Conservation (phyloP, 768 basidiomycete species). For the Xerocomellus amylosporus region DNA sequence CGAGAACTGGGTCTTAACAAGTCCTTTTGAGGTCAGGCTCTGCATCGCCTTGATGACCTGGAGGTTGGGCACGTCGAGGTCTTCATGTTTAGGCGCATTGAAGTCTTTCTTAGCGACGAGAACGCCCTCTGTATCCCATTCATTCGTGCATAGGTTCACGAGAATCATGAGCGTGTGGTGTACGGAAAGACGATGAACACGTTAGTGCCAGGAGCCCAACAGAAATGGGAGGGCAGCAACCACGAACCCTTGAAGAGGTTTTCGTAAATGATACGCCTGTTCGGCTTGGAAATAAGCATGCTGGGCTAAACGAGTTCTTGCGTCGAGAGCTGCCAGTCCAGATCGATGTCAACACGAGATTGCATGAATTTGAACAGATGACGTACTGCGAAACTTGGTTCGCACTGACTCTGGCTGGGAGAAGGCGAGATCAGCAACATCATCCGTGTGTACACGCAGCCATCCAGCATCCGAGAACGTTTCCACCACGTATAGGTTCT, state of each 20-base stretch:
- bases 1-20: conserved; percentile 98
- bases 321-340: conserved; percentile 30
- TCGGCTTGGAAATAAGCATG: conserved; percentile 97
- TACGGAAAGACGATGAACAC: background rate
- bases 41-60: conserved; percentile 71
- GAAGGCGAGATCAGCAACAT: conserved; percentile 19
- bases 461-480: conserved; percentile 34
- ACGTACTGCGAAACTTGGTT: conserved; percentile 37
- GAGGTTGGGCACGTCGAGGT: conserved; percentile 69
- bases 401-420: conserved; percentile 36
- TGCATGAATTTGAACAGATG: background rate
- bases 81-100: conserved; percentile 96
- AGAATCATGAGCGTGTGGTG: background rate
- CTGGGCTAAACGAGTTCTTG: conserved; percentile 37
- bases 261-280: conserved; percentile 96
- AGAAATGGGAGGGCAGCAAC: background rate
- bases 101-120: conserved; percentile 99
- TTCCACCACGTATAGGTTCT: conserved; percentile 1
- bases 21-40: conserved; percentile 70
- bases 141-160: background rate
- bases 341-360: background rate
- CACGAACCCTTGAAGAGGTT: conserved; percentile 98
- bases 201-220: background rate
- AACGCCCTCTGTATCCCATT: conserved; percentile 74
- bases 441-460: conserved; percentile 27